A percentile compares a stretch with the other conserved stretches of the same genome.
Evolutionary conservation across 1,284 basidiomycete species (phyloP).

Genomic region (Coniferiporia sulphurascens): DNA sequence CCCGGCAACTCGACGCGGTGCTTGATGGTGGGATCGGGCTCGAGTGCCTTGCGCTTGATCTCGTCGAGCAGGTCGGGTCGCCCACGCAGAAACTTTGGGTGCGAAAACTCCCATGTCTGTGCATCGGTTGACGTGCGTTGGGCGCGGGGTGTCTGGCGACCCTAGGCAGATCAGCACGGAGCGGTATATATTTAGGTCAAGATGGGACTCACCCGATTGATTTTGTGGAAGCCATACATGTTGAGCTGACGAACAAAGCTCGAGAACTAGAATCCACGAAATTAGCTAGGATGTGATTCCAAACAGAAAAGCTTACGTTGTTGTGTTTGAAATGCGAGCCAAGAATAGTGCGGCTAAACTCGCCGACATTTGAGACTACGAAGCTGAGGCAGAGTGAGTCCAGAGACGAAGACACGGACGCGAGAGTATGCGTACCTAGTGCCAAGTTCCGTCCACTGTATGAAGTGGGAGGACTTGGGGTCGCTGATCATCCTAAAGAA

Average conservation of each 20-base stretch:
- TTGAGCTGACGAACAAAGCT: slow-evolving; percentile 87
- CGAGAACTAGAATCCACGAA: slow-evolving; percentile 55
- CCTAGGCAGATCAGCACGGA: slow-evolving; percentile 7
- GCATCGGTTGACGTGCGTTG: slow-evolving; percentile 74
- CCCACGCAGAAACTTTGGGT: slow-evolving; percentile 79
- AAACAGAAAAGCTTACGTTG: slow-evolving; percentile 45
- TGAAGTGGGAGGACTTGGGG: slow-evolving; percentile 70
- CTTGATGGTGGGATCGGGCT: slow-evolving; percentile 63
- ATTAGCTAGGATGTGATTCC: neutral
- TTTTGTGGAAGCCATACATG: slow-evolving; percentile 87
- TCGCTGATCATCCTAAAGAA: slow-evolving; percentile 74
- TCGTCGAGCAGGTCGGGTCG: slow-evolving; percentile 80
- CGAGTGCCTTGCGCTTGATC: slow-evolving; percentile 80
- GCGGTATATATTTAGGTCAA: slow-evolving; percentile 4
- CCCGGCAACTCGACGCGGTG: slow-evolving; percentile 72
- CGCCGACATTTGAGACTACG: slow-evolving; percentile 76
- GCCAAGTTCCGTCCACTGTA: slow-evolving; percentile 73
- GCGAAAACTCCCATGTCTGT: slow-evolving; percentile 87
- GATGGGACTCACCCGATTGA: slow-evolving; percentile 56
- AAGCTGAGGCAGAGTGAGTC: slow-evolving; percentile 43
- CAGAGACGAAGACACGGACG: neutral
- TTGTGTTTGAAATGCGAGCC: slow-evolving; percentile 82
- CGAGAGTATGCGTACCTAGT: slow-evolving; percentile 44
- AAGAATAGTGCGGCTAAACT: slow-evolving; percentile 75
- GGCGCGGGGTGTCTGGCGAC: slow-evolving; percentile 68